Conservation (phyloP, 1,284 basidiomycete species). For the Lentinula novae-zelandiae region DNA sequence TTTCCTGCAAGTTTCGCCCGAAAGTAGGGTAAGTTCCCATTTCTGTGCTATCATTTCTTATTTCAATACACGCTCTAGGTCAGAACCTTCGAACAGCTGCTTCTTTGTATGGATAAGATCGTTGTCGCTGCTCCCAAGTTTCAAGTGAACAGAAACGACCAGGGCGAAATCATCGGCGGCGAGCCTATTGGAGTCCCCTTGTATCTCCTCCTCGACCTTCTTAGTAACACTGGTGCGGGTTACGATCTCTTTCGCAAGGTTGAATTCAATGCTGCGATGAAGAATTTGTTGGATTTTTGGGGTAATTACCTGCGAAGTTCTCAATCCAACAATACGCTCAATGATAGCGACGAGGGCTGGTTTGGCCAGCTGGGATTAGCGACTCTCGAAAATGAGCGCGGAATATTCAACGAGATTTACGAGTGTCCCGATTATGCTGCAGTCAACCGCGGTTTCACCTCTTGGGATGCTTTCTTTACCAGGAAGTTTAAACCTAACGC, state of each 20-base stretch:
- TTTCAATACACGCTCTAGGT: neutral
- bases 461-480: slow-evolving; percentile 46
- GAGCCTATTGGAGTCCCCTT: slow-evolving; percentile 22
- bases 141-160: neutral
- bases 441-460: slow-evolving; percentile 33
- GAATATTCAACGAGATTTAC: slow-evolving; percentile 22
- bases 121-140: neutral
- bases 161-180: slow-evolving; percentile 16
- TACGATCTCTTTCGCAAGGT: slow-evolving; percentile 19
- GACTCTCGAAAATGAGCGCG: slow-evolving; percentile 3
- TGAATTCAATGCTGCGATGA: slow-evolving; percentile 10
- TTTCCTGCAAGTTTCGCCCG: neutral
- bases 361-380: slow-evolving; percentile 6
- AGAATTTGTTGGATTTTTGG: slow-evolving; percentile 12
- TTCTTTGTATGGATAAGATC: neutral
- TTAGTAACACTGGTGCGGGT: slow-evolving; percentile 22
- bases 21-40: neutral
- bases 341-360: slow-evolving; percentile 13
- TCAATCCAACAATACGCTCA: slow-evolving; percentile 11
- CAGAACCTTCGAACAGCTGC: neutral
- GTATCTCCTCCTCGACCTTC: slow-evolving; percentile 19
- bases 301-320: slow-evolving; percentile 8
- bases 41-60: neutral
- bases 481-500: slow-evolving; percentile 27
- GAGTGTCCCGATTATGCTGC: slow-evolving; percentile 30